Conservation (phyloP, 2,329 filamentous ascomycete genomes). For the Sordariomycetes sp. region DNA sequence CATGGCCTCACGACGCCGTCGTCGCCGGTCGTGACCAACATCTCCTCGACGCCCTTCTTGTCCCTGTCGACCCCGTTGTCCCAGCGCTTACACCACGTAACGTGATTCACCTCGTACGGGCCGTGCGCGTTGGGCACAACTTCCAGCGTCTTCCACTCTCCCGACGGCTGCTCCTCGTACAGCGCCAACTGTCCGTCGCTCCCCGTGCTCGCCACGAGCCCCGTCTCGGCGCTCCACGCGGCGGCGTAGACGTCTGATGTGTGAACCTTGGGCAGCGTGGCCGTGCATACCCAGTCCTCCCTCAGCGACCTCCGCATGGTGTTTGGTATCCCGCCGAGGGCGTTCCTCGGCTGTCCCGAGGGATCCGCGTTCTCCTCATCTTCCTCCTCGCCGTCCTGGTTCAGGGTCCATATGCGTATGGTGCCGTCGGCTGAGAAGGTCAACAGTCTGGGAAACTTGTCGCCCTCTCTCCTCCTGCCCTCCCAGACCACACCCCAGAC, state of each 20-base stretch:
- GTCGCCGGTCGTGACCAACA: slow-evolving; percentile 85
- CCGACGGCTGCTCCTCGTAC: slow-evolving; percentile 49
- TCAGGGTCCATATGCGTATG: slow-evolving; percentile 69
- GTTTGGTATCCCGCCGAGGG: slow-evolving; percentile 64
- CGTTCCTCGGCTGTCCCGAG: slow-evolving; percentile 18
- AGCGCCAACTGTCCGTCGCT: slow-evolving; percentile 77
- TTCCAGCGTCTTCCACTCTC: slow-evolving; percentile 61
- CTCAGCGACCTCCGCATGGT: slow-evolving; percentile 73
- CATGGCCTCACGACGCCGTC: slow-evolving; percentile 84
- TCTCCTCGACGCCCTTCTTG: slow-evolving; percentile 58
- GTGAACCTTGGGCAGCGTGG: slow-evolving; percentile 65
- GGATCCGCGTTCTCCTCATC: slow-evolving; percentile 17
- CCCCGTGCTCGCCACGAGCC: slow-evolving; percentile 77
- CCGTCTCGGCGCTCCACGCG: slow-evolving; percentile 70
- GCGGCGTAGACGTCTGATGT: slow-evolving; percentile 72
- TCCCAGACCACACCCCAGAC: slow-evolving; percentile 85
- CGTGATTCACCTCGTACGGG: slow-evolving; percentile 89
- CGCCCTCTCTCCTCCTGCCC: slow-evolving; percentile 26
- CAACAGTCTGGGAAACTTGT: slow-evolving; percentile 53
- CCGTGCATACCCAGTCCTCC: slow-evolving; percentile 78
- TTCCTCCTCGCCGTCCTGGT: slow-evolving; percentile 41
- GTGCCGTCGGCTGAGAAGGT: slow-evolving; percentile 81
- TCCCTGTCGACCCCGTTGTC: slow-evolving; percentile 51
- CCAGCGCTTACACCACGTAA: slow-evolving; percentile 74
- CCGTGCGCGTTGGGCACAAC: slow-evolving; percentile 71